phyloP scores from a whole-genome alignment of 1,139 yeast species.

The Blastobotrys serpentis region DNA sequence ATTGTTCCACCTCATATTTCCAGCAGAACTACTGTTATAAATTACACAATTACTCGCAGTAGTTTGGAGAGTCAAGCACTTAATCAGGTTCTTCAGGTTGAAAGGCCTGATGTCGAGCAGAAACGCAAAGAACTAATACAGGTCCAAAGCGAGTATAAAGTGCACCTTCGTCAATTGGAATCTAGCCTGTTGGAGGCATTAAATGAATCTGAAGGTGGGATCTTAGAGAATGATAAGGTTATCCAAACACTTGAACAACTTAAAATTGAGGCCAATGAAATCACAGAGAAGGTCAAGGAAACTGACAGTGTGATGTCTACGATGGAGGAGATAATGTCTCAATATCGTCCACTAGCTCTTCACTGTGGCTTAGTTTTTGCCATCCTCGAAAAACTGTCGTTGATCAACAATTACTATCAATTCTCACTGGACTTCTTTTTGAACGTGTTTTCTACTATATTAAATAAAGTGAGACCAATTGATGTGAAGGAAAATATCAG shows the following conservation, averaged over 20 bases:
- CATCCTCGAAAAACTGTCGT: constrained; percentile 46
- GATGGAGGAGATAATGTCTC: constrained; percentile 49
- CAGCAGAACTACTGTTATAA: constrained; percentile 62
- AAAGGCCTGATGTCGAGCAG: constrained; percentile 66
- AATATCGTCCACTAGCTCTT: constrained; percentile 54
- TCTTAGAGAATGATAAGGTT: constrained; percentile 66
- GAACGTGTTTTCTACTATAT: constrained; percentile 46
- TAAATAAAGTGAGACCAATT: constrained; percentile 13
- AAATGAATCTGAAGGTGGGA: constrained; percentile 56
- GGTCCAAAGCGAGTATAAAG: constrained; percentile 60
- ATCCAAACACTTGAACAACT: constrained; percentile 60
- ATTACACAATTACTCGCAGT: constrained; percentile 68
- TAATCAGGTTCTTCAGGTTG: constrained; percentile 53
- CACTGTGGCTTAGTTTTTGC: constrained; percentile 54
- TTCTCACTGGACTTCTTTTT: constrained; percentile 55
- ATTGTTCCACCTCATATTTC: constrained; percentile 54
- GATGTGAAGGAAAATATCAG: not conserved
- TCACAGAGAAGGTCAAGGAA: constrained; percentile 54
- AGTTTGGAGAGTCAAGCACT: constrained; percentile 65
- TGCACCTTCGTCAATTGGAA: constrained; percentile 57
- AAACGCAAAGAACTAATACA: constrained; percentile 54
- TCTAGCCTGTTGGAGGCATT: constrained; percentile 58
- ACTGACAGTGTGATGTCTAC: constrained; percentile 54
- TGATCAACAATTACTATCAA: constrained; percentile 53
- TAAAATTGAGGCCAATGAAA: constrained; percentile 59